Evolutionary conservation across 192 early-diverging fungal species (phyloP), one percentile per base, ranked within the genome.

Genomic region (Coemansia guatemalensis): DNA sequence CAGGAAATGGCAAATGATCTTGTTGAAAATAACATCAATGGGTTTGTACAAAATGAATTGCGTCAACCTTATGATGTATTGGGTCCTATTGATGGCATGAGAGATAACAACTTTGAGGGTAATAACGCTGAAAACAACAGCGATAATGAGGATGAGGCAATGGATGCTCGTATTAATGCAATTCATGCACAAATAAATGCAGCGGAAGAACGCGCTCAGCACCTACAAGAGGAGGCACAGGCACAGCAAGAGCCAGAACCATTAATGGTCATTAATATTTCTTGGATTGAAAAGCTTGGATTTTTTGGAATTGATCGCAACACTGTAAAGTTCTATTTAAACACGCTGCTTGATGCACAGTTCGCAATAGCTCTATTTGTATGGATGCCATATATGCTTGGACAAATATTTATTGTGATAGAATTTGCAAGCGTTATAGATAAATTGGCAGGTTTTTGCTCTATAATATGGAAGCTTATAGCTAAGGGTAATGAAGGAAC

Each of bases 251-350:
- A 44, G 17, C 39, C 39, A 44, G 39, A 44, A 3, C 12, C 39
- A 44, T 9, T 44, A 44, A 44, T 44, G 14, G 39, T 17, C 17
- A 17, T 44, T 17, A 50, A 60, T 60, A 30, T 50, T 60, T 21
- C 12, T 49, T 60, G 59, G 59, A 11, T 48, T 8, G n/a, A 32
- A 27, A 29, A 6, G 2, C 20, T 60, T 29, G 59, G 59, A 18
- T 1, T 51, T 27, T 24, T 47, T 51, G 22, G 24, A 9, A 50
- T 60, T 60, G 14, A 49, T 49, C 48, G 29, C 8, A 29, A 50
- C 18, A 49, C 50, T 25, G 29, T 27, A 18, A 60, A 60, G 9
- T 32, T 60, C 2, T 60, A 60, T 50, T n/a, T 32, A 21, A 50
- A 26, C 5, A 21, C 29, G 4, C 7, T 60, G 21, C 2, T 51